phyloP scores from a whole-genome alignment of 306 rosid genomes.

The Vigna mungo region DNA sequence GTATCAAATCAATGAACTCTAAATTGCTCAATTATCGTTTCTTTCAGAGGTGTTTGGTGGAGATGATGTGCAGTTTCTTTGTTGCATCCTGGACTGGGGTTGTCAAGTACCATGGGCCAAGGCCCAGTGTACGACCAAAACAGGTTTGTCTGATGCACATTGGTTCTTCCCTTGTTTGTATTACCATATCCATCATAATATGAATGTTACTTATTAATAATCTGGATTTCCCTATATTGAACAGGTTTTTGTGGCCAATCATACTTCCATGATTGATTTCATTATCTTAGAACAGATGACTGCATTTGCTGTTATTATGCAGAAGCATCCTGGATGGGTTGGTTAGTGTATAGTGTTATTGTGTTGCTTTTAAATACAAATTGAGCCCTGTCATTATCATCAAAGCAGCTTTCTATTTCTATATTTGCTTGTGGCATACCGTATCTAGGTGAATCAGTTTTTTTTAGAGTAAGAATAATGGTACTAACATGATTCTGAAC shows the following conservation, averaged over 20 bases:
- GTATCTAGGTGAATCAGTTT: background rate
- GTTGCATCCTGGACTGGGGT: constrained; percentile 97
- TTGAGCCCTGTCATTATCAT: background rate
- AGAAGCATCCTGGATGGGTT: constrained; percentile 95
- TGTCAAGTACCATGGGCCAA: constrained; percentile 90
- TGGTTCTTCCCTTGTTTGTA: constrained; percentile 11
- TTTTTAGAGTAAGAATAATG: background rate
- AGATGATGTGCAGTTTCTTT: constrained; percentile 87
- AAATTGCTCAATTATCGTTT: constrained; percentile 27
- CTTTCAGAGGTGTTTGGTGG: constrained; percentile 80
- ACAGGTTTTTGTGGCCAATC: constrained; percentile 92
- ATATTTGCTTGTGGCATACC: background rate
- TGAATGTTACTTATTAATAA: constrained; percentile 34
- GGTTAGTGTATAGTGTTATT: constrained; percentile 53
- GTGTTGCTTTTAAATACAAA: constrained; percentile 8
- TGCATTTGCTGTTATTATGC: constrained; percentile 94
- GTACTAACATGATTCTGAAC: background rate
- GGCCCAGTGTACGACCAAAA: constrained; percentile 79
- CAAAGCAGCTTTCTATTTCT: background rate
- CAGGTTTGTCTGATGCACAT: constrained; percentile 53
- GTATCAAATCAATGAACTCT: constrained; percentile 17
- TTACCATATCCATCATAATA: constrained; percentile 5
- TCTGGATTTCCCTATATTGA: constrained; percentile 38
- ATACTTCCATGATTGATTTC: constrained; percentile 94
- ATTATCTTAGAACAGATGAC: constrained; percentile 91